These are phyloP conservation scores for Kuraishia cidri DNA, from an alignment of 805 yeast genomes.

Conservation along the genomic window DNA sequence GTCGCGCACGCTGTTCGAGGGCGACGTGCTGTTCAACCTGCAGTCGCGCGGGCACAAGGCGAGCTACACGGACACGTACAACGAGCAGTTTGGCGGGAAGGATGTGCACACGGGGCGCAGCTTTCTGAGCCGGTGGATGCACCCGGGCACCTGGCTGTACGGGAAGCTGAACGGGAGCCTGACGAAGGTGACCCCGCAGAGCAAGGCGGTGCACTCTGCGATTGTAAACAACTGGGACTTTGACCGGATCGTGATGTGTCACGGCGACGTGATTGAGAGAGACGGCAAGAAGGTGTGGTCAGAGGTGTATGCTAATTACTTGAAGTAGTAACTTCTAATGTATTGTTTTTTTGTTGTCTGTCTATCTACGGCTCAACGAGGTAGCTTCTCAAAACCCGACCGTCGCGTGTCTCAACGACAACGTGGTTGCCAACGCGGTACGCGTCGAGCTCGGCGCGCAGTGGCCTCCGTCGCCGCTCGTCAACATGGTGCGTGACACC, in stretches of 20 bases:
- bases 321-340: background rate
- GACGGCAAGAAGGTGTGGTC: conserved; percentile 19
- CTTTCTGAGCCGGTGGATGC: conserved; percentile 27
- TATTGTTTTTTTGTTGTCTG: background rate
- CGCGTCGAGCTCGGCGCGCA: conserved; percentile 18
- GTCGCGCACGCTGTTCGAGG: conserved; percentile 43
- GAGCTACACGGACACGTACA: conserved; percentile 15
- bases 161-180: conserved; percentile 16
- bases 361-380: conserved; percentile 5
- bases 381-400: conserved; percentile 33
- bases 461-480: conserved; percentile 3
- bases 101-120: conserved; percentile 12
- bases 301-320: conserved; percentile 1
- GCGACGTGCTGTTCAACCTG: conserved; percentile 53
- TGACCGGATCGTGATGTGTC: conserved; percentile 44
- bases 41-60: conserved; percentile 44
- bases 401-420: conserved; percentile 34
- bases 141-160: conserved; percentile 31
- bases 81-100: conserved; percentile 33
- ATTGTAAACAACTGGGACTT: conserved; percentile 32
- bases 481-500: conserved; percentile 3
- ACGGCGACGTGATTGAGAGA: conserved; percentile 46
- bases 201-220: conserved; percentile 4
- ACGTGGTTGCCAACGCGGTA: conserved; percentile 31
- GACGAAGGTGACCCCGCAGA: conserved; percentile 11